These are phyloP conservation scores for Pythium inflatum DNA, from an alignment of 352 stramenopile genomes.

Conservation along the genomic window DNA sequence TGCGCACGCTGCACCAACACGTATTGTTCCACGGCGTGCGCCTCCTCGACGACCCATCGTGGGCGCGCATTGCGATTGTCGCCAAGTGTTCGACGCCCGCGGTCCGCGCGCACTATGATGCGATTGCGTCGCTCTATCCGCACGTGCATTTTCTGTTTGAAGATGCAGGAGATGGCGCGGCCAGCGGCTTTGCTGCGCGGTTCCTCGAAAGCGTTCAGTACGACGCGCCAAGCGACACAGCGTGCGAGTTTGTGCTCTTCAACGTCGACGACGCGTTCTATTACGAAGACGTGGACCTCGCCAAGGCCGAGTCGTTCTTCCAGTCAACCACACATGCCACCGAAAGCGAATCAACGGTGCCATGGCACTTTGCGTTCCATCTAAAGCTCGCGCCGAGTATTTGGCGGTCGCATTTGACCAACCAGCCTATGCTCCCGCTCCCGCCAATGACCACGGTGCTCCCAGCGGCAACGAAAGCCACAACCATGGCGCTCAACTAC, in stretches of 20 bases:
- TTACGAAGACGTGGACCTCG: slow-evolving; percentile 54
- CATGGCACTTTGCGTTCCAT: slow-evolving; percentile 68
- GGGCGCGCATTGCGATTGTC: slow-evolving; percentile 39
- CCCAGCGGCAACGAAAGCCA: slow-evolving; percentile 2
- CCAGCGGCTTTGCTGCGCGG: slow-evolving; percentile 38
- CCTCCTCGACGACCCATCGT: slow-evolving; percentile 34
- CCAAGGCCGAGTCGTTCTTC: slow-evolving; percentile 34
- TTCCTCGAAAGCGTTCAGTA: slow-evolving; percentile 33
- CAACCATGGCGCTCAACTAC: slow-evolving; percentile 19
- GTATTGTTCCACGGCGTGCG: slow-evolving; percentile 31
- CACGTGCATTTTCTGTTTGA: slow-evolving; percentile 49
- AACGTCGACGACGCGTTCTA: slow-evolving; percentile 70
- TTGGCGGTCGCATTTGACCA: slow-evolving; percentile 69
- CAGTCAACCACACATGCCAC: neutral
- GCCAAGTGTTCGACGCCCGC: slow-evolving; percentile 43
- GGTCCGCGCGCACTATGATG: slow-evolving; percentile 40
- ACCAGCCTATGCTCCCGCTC: slow-evolving; percentile 55
- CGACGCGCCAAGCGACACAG: neutral
- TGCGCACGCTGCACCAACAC: slow-evolving; percentile 49
- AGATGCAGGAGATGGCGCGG: slow-evolving; percentile 17
- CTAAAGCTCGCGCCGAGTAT: slow-evolving; percentile 79
- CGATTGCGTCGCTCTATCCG: slow-evolving; percentile 35
- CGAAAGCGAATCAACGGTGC: neutral
- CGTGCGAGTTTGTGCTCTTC: slow-evolving; percentile 41
- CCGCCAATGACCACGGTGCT: slow-evolving; percentile 36